Conservation (phyloP, 2,329 filamentous ascomycete species). For the Sporothrix curviconia region DNA sequence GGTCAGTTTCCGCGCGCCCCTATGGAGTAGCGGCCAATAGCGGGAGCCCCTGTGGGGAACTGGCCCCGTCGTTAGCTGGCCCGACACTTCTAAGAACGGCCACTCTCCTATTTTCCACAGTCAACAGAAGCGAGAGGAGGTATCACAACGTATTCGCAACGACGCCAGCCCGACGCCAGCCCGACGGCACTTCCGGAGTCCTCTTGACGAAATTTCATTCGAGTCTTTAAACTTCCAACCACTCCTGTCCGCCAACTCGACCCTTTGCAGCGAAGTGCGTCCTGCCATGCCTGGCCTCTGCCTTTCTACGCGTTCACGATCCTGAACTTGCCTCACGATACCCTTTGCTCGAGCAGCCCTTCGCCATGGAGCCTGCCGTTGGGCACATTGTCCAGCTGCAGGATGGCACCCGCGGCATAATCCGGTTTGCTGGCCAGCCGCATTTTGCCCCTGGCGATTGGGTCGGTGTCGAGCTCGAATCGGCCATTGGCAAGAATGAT, state of each 20-base stretch:
- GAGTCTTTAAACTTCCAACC: no score
- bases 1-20: not conserved
- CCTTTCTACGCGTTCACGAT: slow-evolving; percentile 6
- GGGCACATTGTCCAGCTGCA: slow-evolving; percentile 74
- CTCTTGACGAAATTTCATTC: not conserved
- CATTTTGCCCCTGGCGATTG: slow-evolving; percentile 76
- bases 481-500: slow-evolving; percentile 84
- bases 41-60: slow-evolving; percentile 7
- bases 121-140: not conserved
- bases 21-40: slow-evolving; percentile 9
- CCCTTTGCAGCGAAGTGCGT: not conserved
- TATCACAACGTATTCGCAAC: not conserved
- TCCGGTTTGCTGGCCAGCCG: slow-evolving; percentile 77
- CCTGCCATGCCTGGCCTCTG: slow-evolving; percentile 4
- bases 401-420: slow-evolving; percentile 67
- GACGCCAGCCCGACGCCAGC: slow-evolving; percentile 4
- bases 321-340: not conserved
- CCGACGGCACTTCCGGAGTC: not conserved
- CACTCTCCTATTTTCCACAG: slow-evolving; percentile 2
- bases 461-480: slow-evolving; percentile 83
- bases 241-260: not conserved
- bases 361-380: slow-evolving; percentile 44
- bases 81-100: not conserved
- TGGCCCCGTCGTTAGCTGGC: not conserved
- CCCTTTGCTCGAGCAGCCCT: not conserved